Percentiles rank a stretch among this genome's conserved stretches.
Evolutionary conservation across 2,329 filamentous ascomycete genomes (phyloP).

Genomic region (Rasamsonia emersonii): DNA sequence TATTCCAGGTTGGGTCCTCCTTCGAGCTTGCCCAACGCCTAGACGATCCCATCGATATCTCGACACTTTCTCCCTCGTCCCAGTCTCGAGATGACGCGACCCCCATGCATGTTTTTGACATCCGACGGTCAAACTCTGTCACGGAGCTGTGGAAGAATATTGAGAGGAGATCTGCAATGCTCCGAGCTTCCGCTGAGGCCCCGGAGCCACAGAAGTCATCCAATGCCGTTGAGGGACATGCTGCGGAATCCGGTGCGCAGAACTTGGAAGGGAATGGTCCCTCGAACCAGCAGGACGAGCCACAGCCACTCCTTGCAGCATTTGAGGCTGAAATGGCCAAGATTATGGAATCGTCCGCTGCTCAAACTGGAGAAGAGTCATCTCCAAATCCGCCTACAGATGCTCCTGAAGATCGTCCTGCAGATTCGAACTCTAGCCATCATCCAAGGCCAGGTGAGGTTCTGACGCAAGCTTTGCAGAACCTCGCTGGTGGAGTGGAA

Average conservation of each 20-base stretch:
- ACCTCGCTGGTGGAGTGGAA: conserved; percentile 26
- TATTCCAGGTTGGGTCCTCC: conserved; percentile 36
- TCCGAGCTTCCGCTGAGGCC: not conserved
- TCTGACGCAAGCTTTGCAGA: conserved; percentile 25
- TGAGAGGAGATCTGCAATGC: conserved; percentile 11
- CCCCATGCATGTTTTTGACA: conserved; percentile 40
- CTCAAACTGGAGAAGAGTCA: conserved; percentile 7
- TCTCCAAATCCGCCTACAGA: conserved; percentile 8
- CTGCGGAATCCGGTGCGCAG: too few relatives aligned
- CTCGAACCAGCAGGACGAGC: conserved; percentile 12
- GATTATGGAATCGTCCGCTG: conserved; percentile 19
- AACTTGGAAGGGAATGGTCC: too few relatives aligned
- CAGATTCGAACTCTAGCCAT: conserved; percentile 8
- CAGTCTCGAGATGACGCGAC: conserved; percentile 10
- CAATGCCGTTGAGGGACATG: not conserved
- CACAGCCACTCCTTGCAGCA: conserved; percentile 27
- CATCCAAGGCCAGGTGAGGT: conserved; percentile 19
- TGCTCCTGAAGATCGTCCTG: conserved; percentile 8
- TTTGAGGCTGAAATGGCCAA: conserved; percentile 33
- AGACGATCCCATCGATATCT: conserved; percentile 28
- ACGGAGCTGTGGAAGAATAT: conserved; percentile 31
- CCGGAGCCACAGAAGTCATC: too few relatives aligned
- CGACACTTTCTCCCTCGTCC: conserved; percentile 6
- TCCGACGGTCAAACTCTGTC: conserved; percentile 31
- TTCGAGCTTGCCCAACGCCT: conserved; percentile 39